Evolutionary conservation across 2,329 filamentous ascomycete genomes (phyloP), one percentile per base, ranked within the genome.

Genomic region (Nemania sp.): DNA sequence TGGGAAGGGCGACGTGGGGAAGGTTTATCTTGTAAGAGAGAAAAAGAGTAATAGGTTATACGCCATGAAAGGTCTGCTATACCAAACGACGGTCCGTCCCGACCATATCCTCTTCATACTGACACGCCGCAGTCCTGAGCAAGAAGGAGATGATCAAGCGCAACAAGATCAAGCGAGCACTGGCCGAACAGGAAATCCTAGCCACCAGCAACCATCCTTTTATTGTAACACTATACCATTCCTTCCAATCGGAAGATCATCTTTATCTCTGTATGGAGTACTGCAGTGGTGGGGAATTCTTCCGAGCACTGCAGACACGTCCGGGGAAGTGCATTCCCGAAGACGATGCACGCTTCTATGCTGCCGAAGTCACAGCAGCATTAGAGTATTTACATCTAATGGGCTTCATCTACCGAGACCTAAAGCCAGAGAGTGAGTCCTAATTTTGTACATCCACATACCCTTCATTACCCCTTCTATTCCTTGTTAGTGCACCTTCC

Each of bases 141-240:
- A 99, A 99, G 76, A 97, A 97, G 79, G 94, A 99, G 74, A 99
- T 99, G 94, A 99, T 99, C 75, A 99, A 99, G 79, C 89, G 94
- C 54, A 99, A 99, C 80, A 99, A 99, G 82, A 99, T 99, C 77
- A 99, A 99, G 82, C 86, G 94, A 69, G 94, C 94, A 12, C 80
- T 99, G 64, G 94, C 94, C 31, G 94, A 99, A 75, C 94, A 97
- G 71, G 94, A 99, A 73, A 99, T 99, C 61, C 79, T 99, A 49
- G 94, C 94, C 7, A 99, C 94, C 36, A 97, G 93, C 79, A 99
- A 99, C 66, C 94, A 99, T 68, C 94, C 94, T 0, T 99, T 99
- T 73, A 99, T 99, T 69, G 94, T 99, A 59, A 99, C 94, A 0
- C 80, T 99, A 2, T 99, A 97, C 72, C 94, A 99, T 75, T 97